A percentile compares a stretch with the other conserved stretches of the same genome.
Conservation (phyloP, 768 basidiomycete genomes). For the Tricholoma matsutake region DNA sequence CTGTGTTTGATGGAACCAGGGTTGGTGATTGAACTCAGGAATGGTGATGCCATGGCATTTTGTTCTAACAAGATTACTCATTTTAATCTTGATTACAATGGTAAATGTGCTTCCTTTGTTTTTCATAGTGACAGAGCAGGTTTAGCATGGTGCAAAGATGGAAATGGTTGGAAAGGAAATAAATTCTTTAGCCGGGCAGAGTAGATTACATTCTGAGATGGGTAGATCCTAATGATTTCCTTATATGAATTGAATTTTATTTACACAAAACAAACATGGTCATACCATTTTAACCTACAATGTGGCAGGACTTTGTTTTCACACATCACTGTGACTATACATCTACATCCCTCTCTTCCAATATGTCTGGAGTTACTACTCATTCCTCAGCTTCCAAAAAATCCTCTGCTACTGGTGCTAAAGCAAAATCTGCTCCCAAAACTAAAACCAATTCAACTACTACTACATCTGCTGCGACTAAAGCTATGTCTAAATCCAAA, state of each 20-base stretch:
- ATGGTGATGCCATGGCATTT: constrained; percentile 25
- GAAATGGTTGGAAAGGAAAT: no score
- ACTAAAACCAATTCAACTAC: neutral
- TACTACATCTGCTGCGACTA: neutral
- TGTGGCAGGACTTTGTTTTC: neutral
- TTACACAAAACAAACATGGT: neutral
- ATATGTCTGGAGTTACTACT: neutral
- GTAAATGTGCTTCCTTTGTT: constrained; percentile 19
- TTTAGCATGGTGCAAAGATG: no score
- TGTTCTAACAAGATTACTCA: constrained; percentile 19
- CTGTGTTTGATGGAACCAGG: no score
- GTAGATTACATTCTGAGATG: no score
- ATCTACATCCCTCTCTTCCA: no score
- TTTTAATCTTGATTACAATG: constrained; percentile 22
- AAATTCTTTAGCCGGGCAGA: no score
- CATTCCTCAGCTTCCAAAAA: neutral
- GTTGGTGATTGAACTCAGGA: no score
- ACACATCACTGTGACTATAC: no score
- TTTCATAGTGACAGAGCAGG: constrained; percentile 13
- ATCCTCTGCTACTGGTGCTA: neutral
- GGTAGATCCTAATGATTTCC: no score
- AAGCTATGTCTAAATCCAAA: neutral
- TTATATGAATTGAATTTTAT: no score
- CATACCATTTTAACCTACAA: neutral
- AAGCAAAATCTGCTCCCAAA: neutral